Percentiles rank a stretch among this genome's conserved stretches.
phyloP scores from a whole-genome alignment of 2,329 filamentous ascomycete species.

The Penicillium concentricum region DNA sequence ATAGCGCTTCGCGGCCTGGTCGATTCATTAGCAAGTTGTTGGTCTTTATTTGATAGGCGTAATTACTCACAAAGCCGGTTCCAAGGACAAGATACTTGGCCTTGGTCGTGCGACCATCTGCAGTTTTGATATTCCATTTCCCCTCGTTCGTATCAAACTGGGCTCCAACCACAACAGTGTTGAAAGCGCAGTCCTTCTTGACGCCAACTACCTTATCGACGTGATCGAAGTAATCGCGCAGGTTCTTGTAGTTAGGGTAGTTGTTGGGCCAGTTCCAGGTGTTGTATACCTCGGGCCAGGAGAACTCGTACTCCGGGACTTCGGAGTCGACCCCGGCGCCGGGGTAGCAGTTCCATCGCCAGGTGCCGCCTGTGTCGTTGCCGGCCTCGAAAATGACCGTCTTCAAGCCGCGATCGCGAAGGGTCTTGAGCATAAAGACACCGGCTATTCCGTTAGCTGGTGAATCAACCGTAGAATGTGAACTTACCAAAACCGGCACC shows the following conservation, averaged over 20 bases:
- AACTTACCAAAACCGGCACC: conserved; percentile 29
- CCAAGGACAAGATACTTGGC: conserved; percentile 49
- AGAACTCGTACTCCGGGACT: conserved; percentile 55
- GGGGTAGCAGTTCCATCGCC: conserved; percentile 59
- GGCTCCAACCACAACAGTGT: conserved; percentile 44
- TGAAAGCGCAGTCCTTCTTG: conserved; percentile 48
- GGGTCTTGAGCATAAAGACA: conserved; percentile 10
- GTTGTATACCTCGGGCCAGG: conserved; percentile 49
- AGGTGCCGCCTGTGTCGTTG: conserved; percentile 53
- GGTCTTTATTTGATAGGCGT: not conserved
- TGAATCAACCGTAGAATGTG: not conserved
- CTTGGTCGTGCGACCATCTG: conserved; percentile 40
- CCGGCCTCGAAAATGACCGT: conserved; percentile 55
- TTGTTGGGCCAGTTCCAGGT: conserved; percentile 47
- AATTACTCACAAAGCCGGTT: conserved; percentile 42
- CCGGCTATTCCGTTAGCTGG: conserved; percentile 63
- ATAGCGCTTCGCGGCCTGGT: conserved; percentile 41
- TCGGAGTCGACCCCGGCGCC: conserved; percentile 56
- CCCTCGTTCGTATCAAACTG: conserved; percentile 38
- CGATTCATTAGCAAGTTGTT: not conserved
- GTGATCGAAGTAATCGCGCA: conserved; percentile 50
- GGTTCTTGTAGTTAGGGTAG: conserved; percentile 35
- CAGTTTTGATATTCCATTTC: conserved; percentile 48
- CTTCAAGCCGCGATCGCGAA: conserved; percentile 41
- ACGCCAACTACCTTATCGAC: conserved; percentile 47